Conservation (phyloP, 2,329 filamentous ascomycete genomes). For the Penicillium corylophilum region DNA sequence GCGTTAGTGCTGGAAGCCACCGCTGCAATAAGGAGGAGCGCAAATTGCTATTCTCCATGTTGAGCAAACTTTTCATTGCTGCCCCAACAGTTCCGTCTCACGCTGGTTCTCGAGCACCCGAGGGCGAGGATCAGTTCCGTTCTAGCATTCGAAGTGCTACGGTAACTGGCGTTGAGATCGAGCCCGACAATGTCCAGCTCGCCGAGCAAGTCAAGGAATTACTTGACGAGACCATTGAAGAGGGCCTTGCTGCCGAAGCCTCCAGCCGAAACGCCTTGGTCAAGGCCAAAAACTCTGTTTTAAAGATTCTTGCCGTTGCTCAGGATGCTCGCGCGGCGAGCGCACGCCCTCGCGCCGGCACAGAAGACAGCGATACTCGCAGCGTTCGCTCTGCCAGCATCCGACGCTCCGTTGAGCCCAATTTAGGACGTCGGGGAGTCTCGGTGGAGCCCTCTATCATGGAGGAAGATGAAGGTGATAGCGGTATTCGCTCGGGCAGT, state of each 20-base stretch:
- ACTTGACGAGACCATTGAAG: slow-evolving; percentile 57
- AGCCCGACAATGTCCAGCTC: slow-evolving; percentile 53
- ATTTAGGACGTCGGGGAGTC: slow-evolving; percentile 23
- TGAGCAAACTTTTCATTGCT: slow-evolving; percentile 79
- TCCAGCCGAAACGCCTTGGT: slow-evolving; percentile 47
- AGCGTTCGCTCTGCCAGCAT: slow-evolving; percentile 32
- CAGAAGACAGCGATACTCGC: slow-evolving; percentile 31
- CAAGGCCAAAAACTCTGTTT: slow-evolving; percentile 46
- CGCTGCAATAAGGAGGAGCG: slow-evolving; percentile 68
- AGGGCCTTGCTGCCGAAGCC: slow-evolving; percentile 42
- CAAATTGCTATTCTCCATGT: slow-evolving; percentile 73
- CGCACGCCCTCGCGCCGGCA: slow-evolving; percentile 32
- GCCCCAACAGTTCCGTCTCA: slow-evolving; percentile 55
- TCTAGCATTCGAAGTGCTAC: slow-evolving; percentile 46
- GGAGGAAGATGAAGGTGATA: slow-evolving; percentile 35
- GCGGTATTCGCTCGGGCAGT: slow-evolving; percentile 26
- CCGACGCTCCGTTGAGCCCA: slow-evolving; percentile 33
- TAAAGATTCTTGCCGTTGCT: slow-evolving; percentile 50
- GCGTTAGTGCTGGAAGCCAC: slow-evolving; percentile 37
- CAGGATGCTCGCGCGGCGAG: slow-evolving; percentile 41
- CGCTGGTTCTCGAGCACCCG: slow-evolving; percentile 42
- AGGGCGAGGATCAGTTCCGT: slow-evolving; percentile 64
- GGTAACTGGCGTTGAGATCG: slow-evolving; percentile 50
- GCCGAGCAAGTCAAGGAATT: slow-evolving; percentile 58
- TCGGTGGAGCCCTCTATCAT: slow-evolving; percentile 40